Conservation (phyloP, 106 monocot species). For the Dendrobium officinale region DNA sequence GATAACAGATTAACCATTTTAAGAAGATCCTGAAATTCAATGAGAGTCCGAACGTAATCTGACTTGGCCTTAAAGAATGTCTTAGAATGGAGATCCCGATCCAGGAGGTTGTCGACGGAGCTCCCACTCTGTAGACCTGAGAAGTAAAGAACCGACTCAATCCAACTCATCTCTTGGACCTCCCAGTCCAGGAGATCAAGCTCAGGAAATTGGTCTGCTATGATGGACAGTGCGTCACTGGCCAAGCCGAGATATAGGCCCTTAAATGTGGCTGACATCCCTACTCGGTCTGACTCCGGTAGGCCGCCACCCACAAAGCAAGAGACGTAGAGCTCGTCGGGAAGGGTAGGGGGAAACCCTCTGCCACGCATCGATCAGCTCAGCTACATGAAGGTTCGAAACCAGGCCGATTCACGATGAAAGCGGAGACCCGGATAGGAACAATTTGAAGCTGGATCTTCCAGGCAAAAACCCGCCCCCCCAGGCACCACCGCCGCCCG, state of each 20-base stretch:
- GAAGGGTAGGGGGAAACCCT: conserved; percentile 26
- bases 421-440: conserved; percentile 24
- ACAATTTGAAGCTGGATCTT: conserved; percentile 29
- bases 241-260: conserved; percentile 32
- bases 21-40: conserved; percentile 11
- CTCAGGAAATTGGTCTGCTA: conserved; percentile 20
- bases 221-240: conserved; percentile 7
- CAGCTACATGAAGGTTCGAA: conserved; percentile 18
- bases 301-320: conserved; percentile 24
- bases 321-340: conserved; percentile 57
- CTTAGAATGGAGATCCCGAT: conserved; percentile 26
- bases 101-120: conserved; percentile 22
- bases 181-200: conserved; percentile 10
- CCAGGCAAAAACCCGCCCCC: conserved; percentile 58
- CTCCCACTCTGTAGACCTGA: conserved; percentile 31
- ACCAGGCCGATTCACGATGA: conserved; percentile 33
- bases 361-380: conserved; percentile 49
- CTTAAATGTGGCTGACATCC: conserved; percentile 37
- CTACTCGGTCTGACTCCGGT: conserved; percentile 4
- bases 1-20: conserved; percentile 8
- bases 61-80: conserved; percentile 69
- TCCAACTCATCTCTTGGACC: conserved; percentile 51
- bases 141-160: conserved; percentile 41
- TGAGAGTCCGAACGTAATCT: conserved; percentile 37
- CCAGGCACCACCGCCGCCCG: conserved; percentile 57